Conservation (phyloP, 1,284 basidiomycete species). For the Boletus chippewaensis region DNA sequence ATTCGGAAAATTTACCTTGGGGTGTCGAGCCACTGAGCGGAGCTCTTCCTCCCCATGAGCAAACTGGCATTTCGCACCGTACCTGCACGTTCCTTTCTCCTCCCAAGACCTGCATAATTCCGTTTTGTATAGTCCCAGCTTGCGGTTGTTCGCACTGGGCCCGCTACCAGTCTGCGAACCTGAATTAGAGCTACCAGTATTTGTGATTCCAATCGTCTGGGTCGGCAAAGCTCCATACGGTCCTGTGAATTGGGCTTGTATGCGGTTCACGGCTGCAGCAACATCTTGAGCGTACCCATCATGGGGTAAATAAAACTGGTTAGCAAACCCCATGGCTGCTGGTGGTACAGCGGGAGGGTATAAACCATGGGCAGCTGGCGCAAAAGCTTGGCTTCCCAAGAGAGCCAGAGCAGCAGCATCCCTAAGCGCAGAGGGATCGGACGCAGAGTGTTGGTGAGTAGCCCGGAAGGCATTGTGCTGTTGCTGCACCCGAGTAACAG, state of each 20-base stretch:
- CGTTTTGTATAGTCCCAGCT: slow-evolving; percentile 86
- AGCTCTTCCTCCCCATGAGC: slow-evolving; percentile 87
- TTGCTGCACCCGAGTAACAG: slow-evolving; percentile 67
- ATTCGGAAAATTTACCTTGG: slow-evolving; percentile 53
- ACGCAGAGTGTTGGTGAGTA: slow-evolving; percentile 71
- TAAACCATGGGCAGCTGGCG: slow-evolving; percentile 35
- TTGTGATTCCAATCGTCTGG: slow-evolving; percentile 34
- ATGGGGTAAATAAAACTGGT: slow-evolving; percentile 58
- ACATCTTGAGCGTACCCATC: slow-evolving; percentile 53
- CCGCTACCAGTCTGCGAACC: slow-evolving; percentile 40
- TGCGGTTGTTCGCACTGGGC: slow-evolving; percentile 82
- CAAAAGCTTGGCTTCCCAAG: slow-evolving; percentile 54
- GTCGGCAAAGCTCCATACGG: slow-evolving; percentile 45
- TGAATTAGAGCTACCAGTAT: slow-evolving; percentile 35
- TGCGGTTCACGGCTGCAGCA: slow-evolving; percentile 51
- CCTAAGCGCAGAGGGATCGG: slow-evolving; percentile 65
- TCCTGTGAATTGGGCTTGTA: slow-evolving; percentile 55
- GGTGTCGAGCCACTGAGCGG: slow-evolving; percentile 73
- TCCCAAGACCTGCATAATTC: slow-evolving; percentile 91
- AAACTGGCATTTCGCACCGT: slow-evolving; percentile 83
- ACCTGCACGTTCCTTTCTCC: slow-evolving; percentile 85
- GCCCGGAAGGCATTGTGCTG: slow-evolving; percentile 64
- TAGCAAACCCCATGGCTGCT: slow-evolving; percentile 48
- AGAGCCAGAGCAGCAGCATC: slow-evolving; percentile 61
- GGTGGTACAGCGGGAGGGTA: slow-evolving; percentile 47